Evolutionary conservation across 345 rosid species (phyloP).

Genomic region (Acer campestre): DNA sequence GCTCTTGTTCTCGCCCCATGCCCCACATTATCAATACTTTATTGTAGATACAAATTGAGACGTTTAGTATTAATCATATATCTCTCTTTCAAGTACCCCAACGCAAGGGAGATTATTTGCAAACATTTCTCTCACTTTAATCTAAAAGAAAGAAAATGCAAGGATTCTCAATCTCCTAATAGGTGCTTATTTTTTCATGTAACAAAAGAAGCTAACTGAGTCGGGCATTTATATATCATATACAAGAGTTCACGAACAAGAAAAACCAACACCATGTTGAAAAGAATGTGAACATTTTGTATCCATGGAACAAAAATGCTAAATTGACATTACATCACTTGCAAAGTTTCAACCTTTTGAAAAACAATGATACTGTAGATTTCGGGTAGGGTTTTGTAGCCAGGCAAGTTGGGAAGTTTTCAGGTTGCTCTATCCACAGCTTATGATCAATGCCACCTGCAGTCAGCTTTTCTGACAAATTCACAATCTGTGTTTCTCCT

Average conservation of each 20-base stretch:
- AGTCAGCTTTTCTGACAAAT: slow-evolving; percentile 71
- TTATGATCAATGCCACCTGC: slow-evolving; percentile 69
- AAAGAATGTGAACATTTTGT: not conserved
- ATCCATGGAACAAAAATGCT: not conserved
- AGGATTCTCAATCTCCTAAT: no score
- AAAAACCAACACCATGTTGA: no score
- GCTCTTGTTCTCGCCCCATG: no score
- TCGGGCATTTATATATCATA: not conserved
- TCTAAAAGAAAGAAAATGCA: no score
- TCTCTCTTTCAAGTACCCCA: no score
- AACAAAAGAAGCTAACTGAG: not conserved
- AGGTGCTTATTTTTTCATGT: no score
- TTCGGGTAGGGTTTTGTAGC: slow-evolving; percentile 84
- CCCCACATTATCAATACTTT: no score
- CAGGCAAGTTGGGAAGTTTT: slow-evolving; percentile 81
- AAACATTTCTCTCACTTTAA: no score
- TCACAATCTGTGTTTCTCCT: slow-evolving; percentile 78
- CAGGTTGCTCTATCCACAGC: slow-evolving; percentile 93
- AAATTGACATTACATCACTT: not conserved
- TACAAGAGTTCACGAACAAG: not conserved
- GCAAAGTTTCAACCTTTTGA: slow-evolving; percentile 59
- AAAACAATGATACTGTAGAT: slow-evolving; percentile 51
- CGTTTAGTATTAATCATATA: no score
- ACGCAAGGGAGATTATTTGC: no score
- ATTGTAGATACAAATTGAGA: no score